Conservation (phyloP, 805 yeast species). For the Brettanomyces naardenensis region DNA sequence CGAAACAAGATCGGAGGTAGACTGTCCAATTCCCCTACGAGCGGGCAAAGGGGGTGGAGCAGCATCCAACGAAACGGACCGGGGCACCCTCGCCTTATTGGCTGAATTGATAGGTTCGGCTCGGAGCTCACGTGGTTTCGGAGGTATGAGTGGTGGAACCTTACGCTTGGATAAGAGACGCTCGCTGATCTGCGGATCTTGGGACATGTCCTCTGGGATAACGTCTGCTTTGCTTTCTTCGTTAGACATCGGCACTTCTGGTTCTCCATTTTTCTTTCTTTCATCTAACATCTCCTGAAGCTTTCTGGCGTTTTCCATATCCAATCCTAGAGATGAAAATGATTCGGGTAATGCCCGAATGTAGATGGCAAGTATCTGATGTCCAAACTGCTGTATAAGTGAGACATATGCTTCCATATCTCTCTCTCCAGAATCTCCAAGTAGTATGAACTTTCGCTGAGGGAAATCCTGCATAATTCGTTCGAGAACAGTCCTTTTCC, state of each 20-base stretch:
- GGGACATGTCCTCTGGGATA: neutral
- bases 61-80: neutral
- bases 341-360: constrained; percentile 72
- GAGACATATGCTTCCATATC: constrained; percentile 88
- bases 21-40: neutral
- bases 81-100: neutral
- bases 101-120: neutral
- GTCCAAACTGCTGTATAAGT: constrained; percentile 54
- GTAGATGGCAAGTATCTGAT: constrained; percentile 63
- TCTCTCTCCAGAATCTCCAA: constrained; percentile 95
- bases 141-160: constrained; percentile 36
- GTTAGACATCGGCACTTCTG: too few species aligned
- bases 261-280: neutral
- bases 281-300: constrained; percentile 11
- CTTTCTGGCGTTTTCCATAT: constrained; percentile 19
- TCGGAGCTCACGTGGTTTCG: constrained; percentile 29
- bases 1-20: constrained; percentile 7
- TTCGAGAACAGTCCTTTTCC: constrained; percentile 61
- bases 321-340: constrained; percentile 45
- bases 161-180: too few species aligned
- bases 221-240: too few species aligned
- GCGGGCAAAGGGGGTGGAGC: neutral
- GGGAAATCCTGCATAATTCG: constrained; percentile 70
- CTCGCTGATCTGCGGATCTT: neutral
- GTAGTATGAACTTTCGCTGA: constrained; percentile 63